These are phyloP conservation scores for Claviceps capensis DNA, from an alignment of 2,329 filamentous ascomycete genomes.

Conservation along the genomic window DNA sequence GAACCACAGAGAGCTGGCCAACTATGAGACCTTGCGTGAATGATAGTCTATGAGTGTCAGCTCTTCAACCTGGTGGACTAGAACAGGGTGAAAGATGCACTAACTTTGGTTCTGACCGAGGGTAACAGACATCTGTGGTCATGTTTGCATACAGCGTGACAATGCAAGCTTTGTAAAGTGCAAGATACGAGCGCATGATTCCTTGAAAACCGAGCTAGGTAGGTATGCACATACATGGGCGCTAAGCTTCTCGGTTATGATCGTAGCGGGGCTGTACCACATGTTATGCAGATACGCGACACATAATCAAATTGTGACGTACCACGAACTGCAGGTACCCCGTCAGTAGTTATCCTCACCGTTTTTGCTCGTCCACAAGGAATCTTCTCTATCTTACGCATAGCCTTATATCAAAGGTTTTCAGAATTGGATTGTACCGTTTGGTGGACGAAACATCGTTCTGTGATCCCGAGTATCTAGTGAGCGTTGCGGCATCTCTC, in stretches of 20 bases:
- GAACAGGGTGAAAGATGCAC: slow-evolving; percentile 12
- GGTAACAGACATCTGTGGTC: slow-evolving; percentile 28
- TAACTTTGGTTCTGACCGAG: slow-evolving; percentile 32
- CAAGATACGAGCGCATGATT: no score
- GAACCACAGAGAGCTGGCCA: slow-evolving; percentile 81
- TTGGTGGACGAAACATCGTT: background rate
- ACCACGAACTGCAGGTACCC: background rate
- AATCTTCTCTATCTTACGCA: background rate
- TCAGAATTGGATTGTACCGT: background rate
- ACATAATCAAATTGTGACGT: background rate
- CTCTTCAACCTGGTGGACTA: background rate
- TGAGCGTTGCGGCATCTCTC: background rate
- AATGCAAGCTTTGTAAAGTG: no score
- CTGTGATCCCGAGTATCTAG: background rate
- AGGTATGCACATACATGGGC: no score
- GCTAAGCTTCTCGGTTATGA: background rate
- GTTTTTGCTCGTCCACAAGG: background rate
- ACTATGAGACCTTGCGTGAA: slow-evolving; percentile 91
- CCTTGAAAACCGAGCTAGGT: no score
- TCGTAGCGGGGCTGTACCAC: background rate
- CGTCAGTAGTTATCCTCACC: background rate
- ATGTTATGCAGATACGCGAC: slow-evolving; percentile 2
- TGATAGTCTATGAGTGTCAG: slow-evolving; percentile 41
- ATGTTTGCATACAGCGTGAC: slow-evolving; percentile 13
- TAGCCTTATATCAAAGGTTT: background rate